Base-by-base conservation (phyloP, 108 stramenopile genomes). In the Pseudonitzschia pungens region DNA sequence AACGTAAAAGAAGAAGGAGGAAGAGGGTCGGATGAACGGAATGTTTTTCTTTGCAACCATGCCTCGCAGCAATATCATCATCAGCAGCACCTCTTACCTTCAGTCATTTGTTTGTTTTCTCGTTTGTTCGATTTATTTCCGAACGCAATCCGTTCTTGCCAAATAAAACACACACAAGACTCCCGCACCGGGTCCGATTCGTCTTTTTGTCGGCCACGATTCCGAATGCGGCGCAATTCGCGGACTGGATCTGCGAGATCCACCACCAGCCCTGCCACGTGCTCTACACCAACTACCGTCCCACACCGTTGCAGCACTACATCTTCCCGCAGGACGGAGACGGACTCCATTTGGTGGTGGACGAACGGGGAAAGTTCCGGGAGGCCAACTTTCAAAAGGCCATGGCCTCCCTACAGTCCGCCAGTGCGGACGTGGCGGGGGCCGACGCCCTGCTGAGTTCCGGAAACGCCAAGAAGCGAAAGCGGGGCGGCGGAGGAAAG, bases 261-360 rank as follows among this genome's bases (percentile, higher is more conserved):
- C 97, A 99, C 82, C 97, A 96, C 74, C 97, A 99, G 77, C 97
- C 99, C 4, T 97, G 96, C 84, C 99, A 99, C 82, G 99, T 99
- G 28, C 96, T 99, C 0, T 98, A 98, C 81, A 99, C 99, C 27
- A 95, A 99, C 76, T 99, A 99, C 84, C 92, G 98, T 70, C 99
- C 99, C 0, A 87, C 87, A 24, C 99, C 99, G 2, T 83, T 99
- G 66, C 96, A 98, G 84, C 99, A 99, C 81, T 98, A 97, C 76
- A 84, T 99, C 65, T 99, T 98, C 67, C 97, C 98, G 27, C 75
- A 84, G 44, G 95, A 93, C 31, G 96, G 94, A 14, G 96, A 98
- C 29, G 99, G 99, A 9, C 79, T 99, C 63, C 96, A 98, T 76
- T 79, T 99, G 56, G 97, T 99, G 42, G 99, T 99, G 26, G 99